Percentiles rank a stretch among this genome's conserved stretches.
Evolutionary conservation across 106 monocot genomes (phyloP).

Genomic region (Apostasia shenzhenica): DNA sequence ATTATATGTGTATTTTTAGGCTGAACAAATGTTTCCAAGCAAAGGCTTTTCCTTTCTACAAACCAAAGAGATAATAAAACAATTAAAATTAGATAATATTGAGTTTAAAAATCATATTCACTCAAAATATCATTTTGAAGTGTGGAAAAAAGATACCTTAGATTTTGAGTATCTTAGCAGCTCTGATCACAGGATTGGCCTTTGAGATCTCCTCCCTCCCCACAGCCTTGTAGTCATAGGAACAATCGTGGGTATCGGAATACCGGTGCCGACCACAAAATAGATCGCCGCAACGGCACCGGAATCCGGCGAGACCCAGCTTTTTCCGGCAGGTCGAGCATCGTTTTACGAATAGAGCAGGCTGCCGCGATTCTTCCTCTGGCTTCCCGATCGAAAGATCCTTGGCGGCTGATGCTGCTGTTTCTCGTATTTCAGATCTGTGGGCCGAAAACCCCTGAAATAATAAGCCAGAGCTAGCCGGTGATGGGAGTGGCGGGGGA

Average conservation of each 20-base stretch:
- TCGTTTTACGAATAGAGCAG: constrained; percentile 25
- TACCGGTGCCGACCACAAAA: constrained; percentile 73
- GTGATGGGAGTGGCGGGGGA: constrained; percentile 1
- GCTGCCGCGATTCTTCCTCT: constrained; percentile 4
- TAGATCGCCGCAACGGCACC: constrained; percentile 85
- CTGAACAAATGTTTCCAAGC: too few relatives aligned
- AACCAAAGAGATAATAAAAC: too few relatives aligned
- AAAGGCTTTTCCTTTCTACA: too few relatives aligned
- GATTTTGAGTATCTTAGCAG: constrained; percentile 85
- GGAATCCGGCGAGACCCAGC: constrained; percentile 80
- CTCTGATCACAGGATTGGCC: constrained; percentile 73
- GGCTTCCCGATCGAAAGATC: not conserved
- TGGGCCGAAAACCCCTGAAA: constrained; percentile 22
- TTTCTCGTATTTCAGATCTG: constrained; percentile 8
- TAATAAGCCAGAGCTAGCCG: constrained; percentile 24
- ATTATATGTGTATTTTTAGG: too few relatives aligned
- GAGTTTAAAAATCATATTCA: too few relatives aligned
- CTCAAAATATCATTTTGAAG: not conserved
- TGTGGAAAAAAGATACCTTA: constrained; percentile 19
- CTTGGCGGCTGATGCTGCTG: not conserved
- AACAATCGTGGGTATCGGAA: constrained; percentile 71
- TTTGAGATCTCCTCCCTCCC: constrained; percentile 82
- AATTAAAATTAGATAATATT: too few relatives aligned
- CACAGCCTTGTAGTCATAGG: constrained; percentile 84
- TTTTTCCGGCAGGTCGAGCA: constrained; percentile 62